Evolutionary conservation across 768 basidiomycete genomes (phyloP), one percentile per base, ranked within the genome.

Genomic region (Omphalotus guepiniiformis): DNA sequence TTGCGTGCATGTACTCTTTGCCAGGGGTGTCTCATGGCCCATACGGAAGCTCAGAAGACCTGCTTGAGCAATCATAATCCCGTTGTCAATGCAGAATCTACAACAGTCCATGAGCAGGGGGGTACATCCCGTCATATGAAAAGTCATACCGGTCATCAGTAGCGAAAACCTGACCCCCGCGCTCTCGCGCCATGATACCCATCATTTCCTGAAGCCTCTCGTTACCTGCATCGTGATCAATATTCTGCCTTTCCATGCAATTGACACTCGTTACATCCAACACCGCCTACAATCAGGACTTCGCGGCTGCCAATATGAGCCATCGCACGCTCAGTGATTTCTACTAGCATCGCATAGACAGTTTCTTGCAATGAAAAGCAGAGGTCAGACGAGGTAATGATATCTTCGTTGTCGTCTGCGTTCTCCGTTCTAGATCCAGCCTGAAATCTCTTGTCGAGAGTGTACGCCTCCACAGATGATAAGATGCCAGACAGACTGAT

Each of bases 1-100:
- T 69, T 99, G 96, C 6, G 94, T 98, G 59, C 92, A 94, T 27
- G 81, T 87, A 46, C 85, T 93, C 59, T 95, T 79, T 22, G 75
- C 63, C 23, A 98, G 60, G 2, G 85, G 76, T 0, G 93, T 97
- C 39, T 68, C 66, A 51, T 82, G 76, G 21, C 95, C 96, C 93
- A 94, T 97, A 2, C 96, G 78, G 63, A 82, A 93, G 52, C 85
- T 82, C 29, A 99, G 73, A 23, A 99, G 75, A 4, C 96, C 96
- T 5, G 96, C 96, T 60, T 99, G 96, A 2, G 96, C 95, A 46
- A 99, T 98, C 96, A 99, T 99, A 56, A 98, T 95, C 1, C 96
- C 96, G 56, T 99, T 99, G 64, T 99, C 96, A 51, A 99, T 98
- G 66, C 96, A 98, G 66, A 95, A 98, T 45, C 94, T 95, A n/a